Percentiles rank a stretch among this genome's conserved stretches.
phyloP scores from a whole-genome alignment of 768 basidiomycete genomes.

The Auricularia auricula-judae region DNA sequence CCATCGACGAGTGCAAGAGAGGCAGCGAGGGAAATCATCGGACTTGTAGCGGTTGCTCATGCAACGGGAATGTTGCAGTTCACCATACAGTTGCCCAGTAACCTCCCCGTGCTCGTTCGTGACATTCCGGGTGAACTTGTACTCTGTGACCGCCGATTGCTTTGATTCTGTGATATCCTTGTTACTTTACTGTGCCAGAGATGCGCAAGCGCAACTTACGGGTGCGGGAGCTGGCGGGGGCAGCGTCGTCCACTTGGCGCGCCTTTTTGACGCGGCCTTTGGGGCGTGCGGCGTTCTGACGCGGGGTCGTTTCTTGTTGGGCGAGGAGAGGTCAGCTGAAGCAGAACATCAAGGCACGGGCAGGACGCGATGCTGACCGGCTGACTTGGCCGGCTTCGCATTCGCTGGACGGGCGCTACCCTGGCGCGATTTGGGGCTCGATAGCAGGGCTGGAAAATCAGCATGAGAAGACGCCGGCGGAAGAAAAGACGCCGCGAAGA shows the following conservation, averaged over 20 bases:
- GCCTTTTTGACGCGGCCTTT: background rate
- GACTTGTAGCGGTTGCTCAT: conserved; percentile 72
- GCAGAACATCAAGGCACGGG: background rate
- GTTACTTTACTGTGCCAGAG: background rate
- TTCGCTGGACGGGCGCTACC: background rate
- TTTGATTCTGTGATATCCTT: background rate
- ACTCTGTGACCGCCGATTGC: background rate
- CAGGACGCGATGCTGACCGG: background rate
- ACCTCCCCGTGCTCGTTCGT: background rate
- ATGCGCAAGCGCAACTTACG: background rate
- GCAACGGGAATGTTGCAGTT: conserved; percentile 69
- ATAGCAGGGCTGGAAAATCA: background rate
- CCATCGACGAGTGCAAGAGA: conserved; percentile 79
- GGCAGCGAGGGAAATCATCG: conserved; percentile 68
- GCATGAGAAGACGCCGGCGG: background rate
- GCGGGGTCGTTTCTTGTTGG: background rate
- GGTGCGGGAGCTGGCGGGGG: background rate
- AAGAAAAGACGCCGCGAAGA: conserved; percentile 1
- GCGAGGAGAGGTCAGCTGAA: background rate
- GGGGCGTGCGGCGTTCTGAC: background rate
- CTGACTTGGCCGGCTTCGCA: background rate
- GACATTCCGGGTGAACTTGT: background rate
- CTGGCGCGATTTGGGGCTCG: background rate
- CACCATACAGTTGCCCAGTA: conserved; percentile 14
- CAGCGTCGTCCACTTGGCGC: background rate